Evolutionary conservation across 176 grass and related monocot genomes (phyloP).

Genomic region (Dendrocalamus sinicus): DNA sequence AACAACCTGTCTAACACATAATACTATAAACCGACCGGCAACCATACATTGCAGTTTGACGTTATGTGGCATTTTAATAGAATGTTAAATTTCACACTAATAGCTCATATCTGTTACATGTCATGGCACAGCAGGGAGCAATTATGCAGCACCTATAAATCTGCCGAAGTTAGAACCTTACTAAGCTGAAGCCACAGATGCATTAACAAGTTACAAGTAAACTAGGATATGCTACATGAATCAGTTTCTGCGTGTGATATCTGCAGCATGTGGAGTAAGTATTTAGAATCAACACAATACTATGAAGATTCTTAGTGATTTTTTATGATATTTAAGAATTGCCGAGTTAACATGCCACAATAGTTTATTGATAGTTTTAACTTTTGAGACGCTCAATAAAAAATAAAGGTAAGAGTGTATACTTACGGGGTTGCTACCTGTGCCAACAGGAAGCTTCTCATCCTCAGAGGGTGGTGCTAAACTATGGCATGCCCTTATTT

Average conservation of each 20-base stretch:
- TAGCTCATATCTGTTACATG: slow-evolving; percentile 9
- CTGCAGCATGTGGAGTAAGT: neutral
- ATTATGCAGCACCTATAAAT: slow-evolving; percentile 20
- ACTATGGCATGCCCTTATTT: slow-evolving; percentile 73
- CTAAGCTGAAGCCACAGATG: slow-evolving; percentile 9
- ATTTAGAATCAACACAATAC: slow-evolving; percentile 1
- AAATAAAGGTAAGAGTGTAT: slow-evolving; percentile 21
- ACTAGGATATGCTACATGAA: slow-evolving; percentile 19
- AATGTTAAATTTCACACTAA: slow-evolving; percentile 18
- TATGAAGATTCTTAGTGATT: neutral
- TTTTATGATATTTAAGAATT: slow-evolving; percentile 28
- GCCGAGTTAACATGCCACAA: neutral
- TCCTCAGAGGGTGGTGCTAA: slow-evolving; percentile 74
- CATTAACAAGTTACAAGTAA: slow-evolving; percentile 40
- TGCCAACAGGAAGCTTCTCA: slow-evolving; percentile 95
- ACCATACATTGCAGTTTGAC: slow-evolving; percentile 6
- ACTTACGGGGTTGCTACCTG: slow-evolving; percentile 99
- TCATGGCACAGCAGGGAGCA: slow-evolving; percentile 24
- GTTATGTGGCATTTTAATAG: neutral
- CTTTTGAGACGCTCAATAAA: neutral
- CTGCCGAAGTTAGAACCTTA: slow-evolving; percentile 13
- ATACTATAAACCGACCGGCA: neutral
- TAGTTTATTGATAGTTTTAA: slow-evolving; percentile 17
- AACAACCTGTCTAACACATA: neutral
- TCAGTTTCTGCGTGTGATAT: slow-evolving; percentile 14